phyloP scores from a whole-genome alignment of 352 stramenopile species.

The Phytophthora idaei region DNA sequence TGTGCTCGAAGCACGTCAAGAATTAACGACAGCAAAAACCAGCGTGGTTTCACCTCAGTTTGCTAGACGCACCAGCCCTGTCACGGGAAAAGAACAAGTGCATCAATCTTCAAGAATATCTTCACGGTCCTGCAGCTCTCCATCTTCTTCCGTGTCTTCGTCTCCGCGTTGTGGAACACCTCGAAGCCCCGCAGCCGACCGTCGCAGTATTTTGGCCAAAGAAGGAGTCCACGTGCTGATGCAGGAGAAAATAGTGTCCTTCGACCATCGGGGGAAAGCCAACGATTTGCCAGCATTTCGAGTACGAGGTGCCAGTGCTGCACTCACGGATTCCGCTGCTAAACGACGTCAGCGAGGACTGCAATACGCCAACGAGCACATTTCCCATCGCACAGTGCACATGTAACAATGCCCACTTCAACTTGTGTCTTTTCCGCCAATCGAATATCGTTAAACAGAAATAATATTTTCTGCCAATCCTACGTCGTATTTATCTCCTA shows the following conservation, averaged over 20 bases:
- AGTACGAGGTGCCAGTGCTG: conserved; percentile 44
- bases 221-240: conserved; percentile 60
- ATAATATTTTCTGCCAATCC: conserved; percentile 19
- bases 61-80: conserved; percentile 1
- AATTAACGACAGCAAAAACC: conserved; percentile 14
- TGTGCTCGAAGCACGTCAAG: conserved; percentile 37
- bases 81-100: conserved; percentile 4
- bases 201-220: conserved; percentile 53
- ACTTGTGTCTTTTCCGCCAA: conserved; percentile 18
- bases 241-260: conserved; percentile 52
- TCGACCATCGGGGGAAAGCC: conserved; percentile 43
- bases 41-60: background rate
- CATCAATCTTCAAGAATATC: conserved; percentile 9
- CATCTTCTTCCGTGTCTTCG: conserved; percentile 10
- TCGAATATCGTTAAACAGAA: background rate
- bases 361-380: conserved; percentile 40
- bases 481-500: conserved; percentile 10
- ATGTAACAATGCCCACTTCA: conserved; percentile 24
- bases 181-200: conserved; percentile 22
- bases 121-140: conserved; percentile 18
- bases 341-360: conserved; percentile 43
- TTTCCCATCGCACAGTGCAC: conserved; percentile 30
- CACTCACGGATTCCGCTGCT: conserved; percentile 35
- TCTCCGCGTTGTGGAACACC: conserved; percentile 15
- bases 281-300: conserved; percentile 41